Conservation (phyloP, 108 stramenopile species). For the Parietichytrium sp. region DNA sequence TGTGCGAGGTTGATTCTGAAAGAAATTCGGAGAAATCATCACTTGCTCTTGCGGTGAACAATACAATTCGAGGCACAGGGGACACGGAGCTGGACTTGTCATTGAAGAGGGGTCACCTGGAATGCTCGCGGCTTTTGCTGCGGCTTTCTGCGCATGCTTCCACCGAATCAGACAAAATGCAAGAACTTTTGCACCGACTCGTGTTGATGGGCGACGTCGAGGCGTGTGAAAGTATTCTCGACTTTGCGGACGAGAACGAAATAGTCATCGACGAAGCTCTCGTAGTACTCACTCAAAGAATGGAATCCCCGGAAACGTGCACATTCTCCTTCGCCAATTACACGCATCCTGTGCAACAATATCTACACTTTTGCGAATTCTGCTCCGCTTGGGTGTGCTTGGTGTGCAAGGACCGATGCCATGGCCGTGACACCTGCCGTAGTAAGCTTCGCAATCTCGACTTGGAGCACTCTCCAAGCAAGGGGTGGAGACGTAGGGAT, state of each 20-base stretch:
- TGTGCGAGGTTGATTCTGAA: background rate
- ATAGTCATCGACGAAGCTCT: slow-evolving; percentile 22
- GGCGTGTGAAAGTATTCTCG: background rate
- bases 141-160: background rate
- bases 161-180: background rate
- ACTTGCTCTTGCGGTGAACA: background rate
- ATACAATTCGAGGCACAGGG: background rate
- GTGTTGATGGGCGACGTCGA: slow-evolving; percentile 38
- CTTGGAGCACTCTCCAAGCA: too few species aligned
- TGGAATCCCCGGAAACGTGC: background rate
- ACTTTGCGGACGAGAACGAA: background rate
- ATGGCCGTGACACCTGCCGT: too few species aligned
- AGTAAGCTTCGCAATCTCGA: too few species aligned
- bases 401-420: background rate
- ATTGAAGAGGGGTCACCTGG: background rate
- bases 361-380: background rate
- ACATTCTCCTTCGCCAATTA: background rate
- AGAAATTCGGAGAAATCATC: background rate
- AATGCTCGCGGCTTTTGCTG: background rate
- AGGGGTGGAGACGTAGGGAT: too few species aligned
- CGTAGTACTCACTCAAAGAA: background rate
- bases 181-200: slow-evolving; percentile 29
- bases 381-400: background rate
- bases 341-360: background rate
- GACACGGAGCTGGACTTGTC: slow-evolving; percentile 11